Base-by-base conservation (phyloP, 208 protist genomes). In the Giardia muris region DNA sequence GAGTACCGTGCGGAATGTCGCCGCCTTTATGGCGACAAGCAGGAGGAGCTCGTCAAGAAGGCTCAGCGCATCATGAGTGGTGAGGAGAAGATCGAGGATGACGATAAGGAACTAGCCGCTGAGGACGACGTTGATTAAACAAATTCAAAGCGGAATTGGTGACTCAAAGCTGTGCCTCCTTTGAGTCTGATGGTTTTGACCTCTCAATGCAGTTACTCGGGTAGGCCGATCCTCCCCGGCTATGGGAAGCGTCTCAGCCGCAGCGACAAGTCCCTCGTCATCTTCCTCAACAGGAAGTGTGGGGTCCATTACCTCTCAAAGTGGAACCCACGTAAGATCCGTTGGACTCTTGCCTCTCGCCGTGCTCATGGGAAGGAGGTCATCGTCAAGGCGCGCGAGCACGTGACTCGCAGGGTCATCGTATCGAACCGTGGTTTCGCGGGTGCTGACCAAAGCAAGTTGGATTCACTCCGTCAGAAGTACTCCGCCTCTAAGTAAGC, bases 181-280 rank as follows among this genome's bases (percentile, higher is more conserved):
- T 76, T 43, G 86, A 46, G 4, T 4, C 86, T 43, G 45, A 90
- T 90, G 87, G 87, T 90, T 19, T 30, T 47, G n/a, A 90, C 87
- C 43, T 67, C n/a, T 47, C n/a, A 22, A 1, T 92, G 92, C 43
- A 89, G 22, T 86, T 92, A 92, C 43, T 92, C 92, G n/a, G 92
- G 92, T n/a, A 42, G 46, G 43, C 1, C 47, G 43, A 92, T 92
- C 43, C 10, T 46, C 19, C 92, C 92, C 22, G 92, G 67, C 4
- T 67, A 46, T 89, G 92, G 92, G 67, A 88, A 89, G 67, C 67
- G 86, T 48, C 22, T 57, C 43, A 76, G 39, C 43, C 2, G 44
- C 1, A 0, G 22, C 48, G 92, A 92, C 46, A 67, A 67, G 0
- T 39, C 2, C n/a, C 22, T 90, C 43, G 10, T 89, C 45, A 89